phyloP scores from a whole-genome alignment of 2,329 filamentous ascomycete species.

The Colletotrichum sp. region DNA sequence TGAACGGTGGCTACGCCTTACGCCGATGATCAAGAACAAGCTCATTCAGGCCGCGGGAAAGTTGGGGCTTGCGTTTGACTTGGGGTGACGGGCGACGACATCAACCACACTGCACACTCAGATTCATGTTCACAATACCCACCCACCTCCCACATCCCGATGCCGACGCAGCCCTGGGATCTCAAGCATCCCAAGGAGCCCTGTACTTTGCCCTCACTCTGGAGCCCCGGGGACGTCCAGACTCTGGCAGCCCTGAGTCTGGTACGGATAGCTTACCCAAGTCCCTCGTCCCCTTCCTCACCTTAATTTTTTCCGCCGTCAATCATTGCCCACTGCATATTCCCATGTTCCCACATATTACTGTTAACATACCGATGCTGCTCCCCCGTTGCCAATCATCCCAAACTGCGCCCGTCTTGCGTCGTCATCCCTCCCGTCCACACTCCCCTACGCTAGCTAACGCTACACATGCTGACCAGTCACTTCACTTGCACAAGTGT shows the following conservation, averaged over 20 bases:
- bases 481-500: neutral
- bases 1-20: neutral
- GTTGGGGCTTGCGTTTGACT: neutral
- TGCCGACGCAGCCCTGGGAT: neutral
- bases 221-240: neutral
- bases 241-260: neutral
- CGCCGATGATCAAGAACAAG: neutral
- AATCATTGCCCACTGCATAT: neutral
- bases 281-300: neutral
- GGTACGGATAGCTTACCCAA: neutral
- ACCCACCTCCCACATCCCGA: slow-evolving; percentile 9
- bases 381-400: neutral
- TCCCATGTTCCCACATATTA: neutral
- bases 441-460: neutral
- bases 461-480: neutral
- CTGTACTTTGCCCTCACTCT: neutral
- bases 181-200: neutral
- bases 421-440: slow-evolving; percentile 10
- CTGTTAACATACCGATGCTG: neutral
- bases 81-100: neutral
- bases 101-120: neutral
- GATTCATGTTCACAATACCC: neutral
- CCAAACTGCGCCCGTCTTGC: slow-evolving; percentile 10
- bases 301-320: neutral
- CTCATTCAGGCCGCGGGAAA: neutral